Conservation (phyloP, 2,329 filamentous ascomycete genomes). For the Gyromitra esculenta region DNA sequence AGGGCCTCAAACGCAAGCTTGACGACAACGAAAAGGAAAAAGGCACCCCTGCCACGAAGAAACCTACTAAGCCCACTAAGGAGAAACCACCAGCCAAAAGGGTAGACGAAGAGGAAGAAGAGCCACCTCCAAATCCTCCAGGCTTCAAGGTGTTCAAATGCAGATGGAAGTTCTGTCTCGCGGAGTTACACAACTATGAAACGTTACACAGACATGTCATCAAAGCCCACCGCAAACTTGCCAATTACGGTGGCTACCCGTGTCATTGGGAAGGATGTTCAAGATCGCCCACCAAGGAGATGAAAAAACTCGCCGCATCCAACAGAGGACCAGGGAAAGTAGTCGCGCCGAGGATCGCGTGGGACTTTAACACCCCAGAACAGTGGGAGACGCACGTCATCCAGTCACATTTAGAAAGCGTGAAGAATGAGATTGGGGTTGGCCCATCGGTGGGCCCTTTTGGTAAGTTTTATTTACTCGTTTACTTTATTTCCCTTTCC, state of each 20-base stretch:
- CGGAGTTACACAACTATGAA: slow-evolving; percentile 71
- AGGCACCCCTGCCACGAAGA: slow-evolving; percentile 30
- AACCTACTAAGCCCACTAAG: not conserved
- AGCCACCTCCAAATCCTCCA: slow-evolving; percentile 17
- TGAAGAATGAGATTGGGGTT: slow-evolving; percentile 55
- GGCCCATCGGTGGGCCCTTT: slow-evolving; percentile 52
- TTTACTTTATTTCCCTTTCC: not conserved
- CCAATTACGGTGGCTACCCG: slow-evolving; percentile 60
- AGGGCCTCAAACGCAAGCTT: slow-evolving; percentile 32
- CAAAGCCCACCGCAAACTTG: slow-evolving; percentile 65
- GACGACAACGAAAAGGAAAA: slow-evolving; percentile 31
- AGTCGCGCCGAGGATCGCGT: slow-evolving; percentile 53
- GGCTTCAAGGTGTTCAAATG: slow-evolving; percentile 64
- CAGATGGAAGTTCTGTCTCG: slow-evolving; percentile 67
- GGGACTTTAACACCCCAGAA: slow-evolving; percentile 52
- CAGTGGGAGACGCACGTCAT: slow-evolving; percentile 56
- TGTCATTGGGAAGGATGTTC: slow-evolving; percentile 64
- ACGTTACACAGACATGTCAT: slow-evolving; percentile 69
- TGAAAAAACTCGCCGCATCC: slow-evolving; percentile 53
- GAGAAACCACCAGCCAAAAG: not conserved
- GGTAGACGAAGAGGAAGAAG: not conserved
- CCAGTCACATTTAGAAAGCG: slow-evolving; percentile 51
- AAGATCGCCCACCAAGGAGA: slow-evolving; percentile 52
- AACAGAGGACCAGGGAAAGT: slow-evolving; percentile 29
- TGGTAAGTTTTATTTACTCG: slow-evolving; percentile 41